Evolutionary conservation across 306 rosid genomes (phyloP), one percentile per base, ranked within the genome.

Genomic region (Phaseolus lunatus): DNA sequence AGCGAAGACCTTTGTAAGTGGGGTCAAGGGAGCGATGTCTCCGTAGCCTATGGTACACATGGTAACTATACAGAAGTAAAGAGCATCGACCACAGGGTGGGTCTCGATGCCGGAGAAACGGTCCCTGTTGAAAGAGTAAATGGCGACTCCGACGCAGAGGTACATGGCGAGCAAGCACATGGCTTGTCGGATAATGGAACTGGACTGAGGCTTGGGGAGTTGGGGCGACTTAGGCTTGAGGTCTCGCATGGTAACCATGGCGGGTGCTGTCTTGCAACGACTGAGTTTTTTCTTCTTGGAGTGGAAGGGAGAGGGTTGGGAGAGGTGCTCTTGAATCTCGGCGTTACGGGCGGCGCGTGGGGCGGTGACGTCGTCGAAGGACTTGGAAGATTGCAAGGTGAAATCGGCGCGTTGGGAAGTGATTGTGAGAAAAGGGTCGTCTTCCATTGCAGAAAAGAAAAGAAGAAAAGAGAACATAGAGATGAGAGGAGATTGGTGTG

Each of bases 41-140:
- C 98, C 96, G 50, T 88, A 91, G 29, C 96, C 98, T 16, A 93
- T 93, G 3, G 98, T 93, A 43, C 98, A 93, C 90, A 93, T 88
- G 50, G 96, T 93, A 18, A 93, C 96, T 47, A 93, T 89, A 18
- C 93, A 87, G 48, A 89, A 93, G 81, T 93, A 93, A 37, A 93
- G 91, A 0, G 98, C 98, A 24, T 93, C 98, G 1, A 93, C 89
- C 0, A 89, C 75, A 0, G 94, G 96, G 86, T 87, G 89, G 10
- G 97, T 90, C 33, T 90, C 94, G 0, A 47, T 44, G 14, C 96
- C 97, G 0, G 92, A 89, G 68, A 93, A 93, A 66, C 70, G 64
- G 16, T 84, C 85, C 3, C 82, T 77, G 81, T 89, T 93, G 83
- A 89, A 85, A 4, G 89, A 83, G 87, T 93, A 93, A 11, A 93